Conservation (phyloP, 495 filamentous ascomycete genomes). For the Barbatosphaeria neglecta region DNA sequence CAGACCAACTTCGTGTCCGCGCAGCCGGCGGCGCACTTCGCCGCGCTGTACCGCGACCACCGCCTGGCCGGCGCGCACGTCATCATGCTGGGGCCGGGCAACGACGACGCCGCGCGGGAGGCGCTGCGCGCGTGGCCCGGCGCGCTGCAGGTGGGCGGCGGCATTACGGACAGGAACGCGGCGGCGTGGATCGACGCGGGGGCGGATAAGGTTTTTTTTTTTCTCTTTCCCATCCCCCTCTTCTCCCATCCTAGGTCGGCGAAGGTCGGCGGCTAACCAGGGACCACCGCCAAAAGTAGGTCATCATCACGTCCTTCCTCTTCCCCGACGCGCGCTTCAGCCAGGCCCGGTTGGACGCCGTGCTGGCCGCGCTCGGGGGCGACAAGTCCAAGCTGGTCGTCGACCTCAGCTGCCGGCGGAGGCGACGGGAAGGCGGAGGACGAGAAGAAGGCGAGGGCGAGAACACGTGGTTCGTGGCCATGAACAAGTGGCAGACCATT, state of each 20-base stretch:
- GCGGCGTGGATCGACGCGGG: constrained; percentile 74
- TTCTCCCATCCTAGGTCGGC: neutral
- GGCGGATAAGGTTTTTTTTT: constrained; percentile 63
- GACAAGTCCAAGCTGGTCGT: constrained; percentile 79
- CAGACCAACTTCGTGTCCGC: constrained; percentile 86
- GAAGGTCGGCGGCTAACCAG: neutral
- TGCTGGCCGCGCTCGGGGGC: constrained; percentile 57
- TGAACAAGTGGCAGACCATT: constrained; percentile 96
- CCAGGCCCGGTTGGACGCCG: constrained; percentile 53
- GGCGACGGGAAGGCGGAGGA: constrained; percentile 42
- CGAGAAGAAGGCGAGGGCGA: constrained; percentile 43
- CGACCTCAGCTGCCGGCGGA: constrained; percentile 79
- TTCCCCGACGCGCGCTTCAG: constrained; percentile 79
- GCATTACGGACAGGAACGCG: constrained; percentile 78
- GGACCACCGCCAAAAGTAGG: constrained; percentile 41
- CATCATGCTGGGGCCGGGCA: constrained; percentile 87
- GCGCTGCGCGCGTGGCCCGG: constrained; percentile 65
- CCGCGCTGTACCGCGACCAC: constrained; percentile 63
- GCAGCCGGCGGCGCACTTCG: constrained; percentile 69
- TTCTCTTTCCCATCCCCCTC: neutral
- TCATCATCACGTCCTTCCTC: constrained; percentile 70
- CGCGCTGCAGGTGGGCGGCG: constrained; percentile 78
- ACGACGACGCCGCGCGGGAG: constrained; percentile 66
- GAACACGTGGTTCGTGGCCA: constrained; percentile 80
- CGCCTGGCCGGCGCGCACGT: constrained; percentile 73